Evolutionary conservation across 2,329 filamentous ascomycete species (phyloP).

Genomic region (Cryphonectria radicalis): DNA sequence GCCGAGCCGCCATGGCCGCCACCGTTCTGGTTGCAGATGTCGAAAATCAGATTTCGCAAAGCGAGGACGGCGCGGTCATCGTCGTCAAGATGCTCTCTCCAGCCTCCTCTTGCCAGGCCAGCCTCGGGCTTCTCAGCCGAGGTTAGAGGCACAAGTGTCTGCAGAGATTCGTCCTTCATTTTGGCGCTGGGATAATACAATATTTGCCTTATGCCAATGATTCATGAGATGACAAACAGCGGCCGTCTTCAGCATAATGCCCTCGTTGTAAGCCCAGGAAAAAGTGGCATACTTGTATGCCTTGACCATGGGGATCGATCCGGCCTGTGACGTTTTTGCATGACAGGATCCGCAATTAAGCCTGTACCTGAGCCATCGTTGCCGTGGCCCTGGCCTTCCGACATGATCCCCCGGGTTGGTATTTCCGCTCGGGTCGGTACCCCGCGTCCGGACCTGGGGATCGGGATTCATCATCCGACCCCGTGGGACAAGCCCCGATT

Average conservation of each 20-base stretch:
- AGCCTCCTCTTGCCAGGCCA: slow-evolving; percentile 8
- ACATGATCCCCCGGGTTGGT: background rate
- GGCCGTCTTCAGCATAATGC: no score
- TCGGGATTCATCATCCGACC: slow-evolving; percentile 17
- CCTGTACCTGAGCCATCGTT: background rate
- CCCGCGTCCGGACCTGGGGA: background rate
- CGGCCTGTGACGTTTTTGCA: no score
- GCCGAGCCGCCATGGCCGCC: slow-evolving; percentile 44
- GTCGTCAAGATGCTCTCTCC: background rate
- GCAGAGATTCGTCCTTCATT: background rate
- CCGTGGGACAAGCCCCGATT: background rate
- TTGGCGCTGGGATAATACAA: no score
- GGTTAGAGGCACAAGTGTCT: background rate
- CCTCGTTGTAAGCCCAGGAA: no score
- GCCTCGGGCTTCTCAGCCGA: background rate
- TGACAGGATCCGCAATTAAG: no score
- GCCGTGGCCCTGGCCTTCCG: background rate
- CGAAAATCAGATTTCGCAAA: slow-evolving; percentile 29
- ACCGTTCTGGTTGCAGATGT: slow-evolving; percentile 29
- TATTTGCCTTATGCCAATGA: no score
- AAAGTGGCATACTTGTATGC: no score
- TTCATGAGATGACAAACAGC: no score
- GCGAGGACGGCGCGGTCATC: slow-evolving; percentile 25
- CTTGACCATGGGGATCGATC: no score
- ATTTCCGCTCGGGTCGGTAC: slow-evolving; percentile 6